Evolutionary conservation across 148 eudicot species (phyloP).

Genomic region (Salicornia ramosissima): DNA sequence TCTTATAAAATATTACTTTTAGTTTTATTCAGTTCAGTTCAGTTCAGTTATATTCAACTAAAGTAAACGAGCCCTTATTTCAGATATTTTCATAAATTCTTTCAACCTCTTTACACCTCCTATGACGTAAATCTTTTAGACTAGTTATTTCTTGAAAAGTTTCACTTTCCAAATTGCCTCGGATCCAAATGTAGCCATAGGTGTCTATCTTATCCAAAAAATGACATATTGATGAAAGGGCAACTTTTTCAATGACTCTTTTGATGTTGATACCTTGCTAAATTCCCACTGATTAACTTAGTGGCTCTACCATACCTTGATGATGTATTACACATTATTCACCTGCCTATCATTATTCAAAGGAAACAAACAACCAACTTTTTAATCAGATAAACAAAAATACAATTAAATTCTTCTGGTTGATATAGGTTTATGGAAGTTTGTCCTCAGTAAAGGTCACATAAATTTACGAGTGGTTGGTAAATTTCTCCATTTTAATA

Average conservation of each 20-base stretch:
- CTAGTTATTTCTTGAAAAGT: neutral
- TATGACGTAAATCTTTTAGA: neutral
- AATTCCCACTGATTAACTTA: constrained; percentile 18
- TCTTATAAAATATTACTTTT: no score
- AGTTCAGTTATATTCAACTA: no score
- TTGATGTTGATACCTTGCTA: constrained; percentile 25
- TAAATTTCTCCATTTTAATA: neutral
- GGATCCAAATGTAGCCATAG: constrained; percentile 5
- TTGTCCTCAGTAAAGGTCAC: constrained; percentile 15
- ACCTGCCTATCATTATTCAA: neutral
- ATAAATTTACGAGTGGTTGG: constrained; percentile 10
- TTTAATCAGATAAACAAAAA: neutral
- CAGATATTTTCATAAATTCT: neutral
- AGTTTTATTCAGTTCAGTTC: no score
- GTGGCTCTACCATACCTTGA: constrained; percentile 35
- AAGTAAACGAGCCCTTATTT: no score
- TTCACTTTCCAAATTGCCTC: constrained; percentile 6
- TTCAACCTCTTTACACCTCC: neutral
- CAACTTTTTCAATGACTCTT: constrained; percentile 12
- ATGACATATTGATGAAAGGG: constrained; percentile 14
- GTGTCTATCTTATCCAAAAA: constrained; percentile 21
- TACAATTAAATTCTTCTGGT: constrained; percentile 14
- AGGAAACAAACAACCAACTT: constrained; percentile 7
- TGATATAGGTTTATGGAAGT: constrained; percentile 2
- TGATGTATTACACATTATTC: constrained; percentile 17